Conservation (phyloP, 495 filamentous ascomycete genomes). For the Amniculicola lignicola region DNA sequence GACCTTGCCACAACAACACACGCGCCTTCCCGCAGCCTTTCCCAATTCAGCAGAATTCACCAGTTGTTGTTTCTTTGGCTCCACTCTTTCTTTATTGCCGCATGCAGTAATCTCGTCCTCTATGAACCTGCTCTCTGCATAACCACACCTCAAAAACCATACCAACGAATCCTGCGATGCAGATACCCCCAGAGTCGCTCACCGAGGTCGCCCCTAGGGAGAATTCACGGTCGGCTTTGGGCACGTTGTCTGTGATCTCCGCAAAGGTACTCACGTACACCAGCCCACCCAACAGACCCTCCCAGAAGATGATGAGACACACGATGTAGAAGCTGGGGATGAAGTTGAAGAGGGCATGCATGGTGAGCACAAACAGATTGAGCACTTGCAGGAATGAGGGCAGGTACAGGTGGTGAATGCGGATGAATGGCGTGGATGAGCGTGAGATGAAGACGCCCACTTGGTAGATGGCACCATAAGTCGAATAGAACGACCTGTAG, state of each 20-base stretch:
- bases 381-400: constrained; percentile 78
- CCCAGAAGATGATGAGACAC: constrained; percentile 89
- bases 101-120: constrained; percentile 74
- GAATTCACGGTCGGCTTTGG: constrained; percentile 77
- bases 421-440: constrained; percentile 81
- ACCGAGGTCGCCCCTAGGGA: constrained; percentile 85
- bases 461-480: constrained; percentile 91
- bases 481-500: constrained; percentile 87
- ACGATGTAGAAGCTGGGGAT: constrained; percentile 80
- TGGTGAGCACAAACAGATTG: constrained; percentile 70
- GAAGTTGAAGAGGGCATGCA: constrained; percentile 73
- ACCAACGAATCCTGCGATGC: constrained; percentile 78
- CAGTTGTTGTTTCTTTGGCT: too few relatives aligned
- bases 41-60: too few relatives aligned
- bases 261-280: constrained; percentile 97
- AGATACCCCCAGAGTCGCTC: constrained; percentile 88
- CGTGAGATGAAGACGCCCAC: constrained; percentile 90
- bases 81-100: constrained; percentile 19
- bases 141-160: constrained; percentile 81
- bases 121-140: constrained; percentile 74
- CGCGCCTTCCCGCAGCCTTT: too few relatives aligned
- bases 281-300: constrained; percentile 81
- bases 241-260: constrained; percentile 78
- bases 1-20: too few relatives aligned
- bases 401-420: constrained; percentile 74